phyloP scores from a whole-genome alignment of 495 filamentous ascomycete species.

The Xylaria bambusicola region DNA sequence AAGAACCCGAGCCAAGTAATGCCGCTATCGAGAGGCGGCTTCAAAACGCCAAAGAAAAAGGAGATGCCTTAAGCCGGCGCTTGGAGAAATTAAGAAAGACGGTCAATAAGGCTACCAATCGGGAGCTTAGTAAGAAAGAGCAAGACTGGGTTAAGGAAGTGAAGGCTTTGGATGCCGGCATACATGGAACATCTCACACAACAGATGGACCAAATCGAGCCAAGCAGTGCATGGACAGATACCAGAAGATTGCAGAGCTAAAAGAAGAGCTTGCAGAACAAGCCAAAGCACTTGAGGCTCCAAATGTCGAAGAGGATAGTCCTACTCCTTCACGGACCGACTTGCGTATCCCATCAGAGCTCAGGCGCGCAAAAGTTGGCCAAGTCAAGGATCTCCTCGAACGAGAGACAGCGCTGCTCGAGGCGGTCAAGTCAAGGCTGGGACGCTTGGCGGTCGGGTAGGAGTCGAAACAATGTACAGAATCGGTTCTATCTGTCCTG shows the following conservation, averaged over 20 bases:
- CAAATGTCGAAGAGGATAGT: constrained; percentile 31
- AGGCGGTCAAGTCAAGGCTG: constrained; percentile 56
- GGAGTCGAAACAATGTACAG: constrained; percentile 1
- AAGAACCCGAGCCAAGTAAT: constrained; percentile 48
- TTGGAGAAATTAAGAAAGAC: constrained; percentile 65
- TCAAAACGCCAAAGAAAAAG: constrained; percentile 57
- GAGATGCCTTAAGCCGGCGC: constrained; percentile 59
- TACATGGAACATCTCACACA: constrained; percentile 43
- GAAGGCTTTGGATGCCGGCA: constrained; percentile 45
- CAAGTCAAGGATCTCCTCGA: constrained; percentile 73
- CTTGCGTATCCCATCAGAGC: constrained; percentile 62
- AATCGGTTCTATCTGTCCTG: neutral
- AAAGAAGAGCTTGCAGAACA: constrained; percentile 55
- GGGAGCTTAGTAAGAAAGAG: constrained; percentile 74
- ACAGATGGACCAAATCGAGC: constrained; percentile 24
- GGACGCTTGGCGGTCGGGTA: constrained; percentile 43
- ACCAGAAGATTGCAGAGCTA: constrained; percentile 49
- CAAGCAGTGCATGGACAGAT: constrained; percentile 47
- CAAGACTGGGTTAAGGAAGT: constrained; percentile 68
- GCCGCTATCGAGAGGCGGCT: constrained; percentile 62
- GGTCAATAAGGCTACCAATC: constrained; percentile 57
- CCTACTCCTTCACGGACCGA: constrained; percentile 30
- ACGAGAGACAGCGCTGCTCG: constrained; percentile 61
- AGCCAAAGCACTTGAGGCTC: constrained; percentile 40
- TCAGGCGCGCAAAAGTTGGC: constrained; percentile 66